Evolutionary conservation across 2,329 filamentous ascomycete species (phyloP), one percentile per base, ranked within the genome.

Genomic region (Alternaria brassicicola): DNA sequence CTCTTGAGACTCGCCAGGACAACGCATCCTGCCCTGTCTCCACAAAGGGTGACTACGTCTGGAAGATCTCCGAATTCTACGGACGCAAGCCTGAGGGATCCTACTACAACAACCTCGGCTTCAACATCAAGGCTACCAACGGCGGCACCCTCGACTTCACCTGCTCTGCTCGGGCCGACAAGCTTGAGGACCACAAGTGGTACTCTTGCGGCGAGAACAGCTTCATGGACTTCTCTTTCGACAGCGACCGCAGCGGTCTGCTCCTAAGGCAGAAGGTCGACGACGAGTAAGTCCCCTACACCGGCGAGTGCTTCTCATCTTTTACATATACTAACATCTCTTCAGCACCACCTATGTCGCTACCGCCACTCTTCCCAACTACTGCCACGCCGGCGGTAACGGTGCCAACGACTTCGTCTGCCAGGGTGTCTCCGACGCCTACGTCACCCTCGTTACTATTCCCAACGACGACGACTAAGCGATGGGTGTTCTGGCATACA

Each of bases 391-490:
- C 12, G 66, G 65, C 12, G 62, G 60, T 10, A 51, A 45, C 23
- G 60, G 63, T 2, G 42, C 87, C 23, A 81, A 88, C 60, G 82
- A 85, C 47, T 83, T 94, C 71, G 92, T 97, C 70, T 82, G 90
- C 66, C 85, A 88, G 43, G 93, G 93, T 64, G 84, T 95, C 54
- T 79, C 77, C 38, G 85, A 85, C 64, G 84, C 87, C 59, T 69
- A 65, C 45, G 86, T 88, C 31, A 58, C 62, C 9, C 54, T 68
- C 23, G 64, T 66, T 2, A 57, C 61, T 25, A 59, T 51, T 33
- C 57, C 64, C 28, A 21, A 31, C 5, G 19, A 19, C 5, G 19
- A 19, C 43, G 28, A 21, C 2, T 39, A 39, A 39, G 19, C 19
- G 36, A 23, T 15, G 17, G 19, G 4, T 39, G 12, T 4, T 23